Evolutionary conservation across 163 green algal species (phyloP).

Genomic region (Chlamydomonas reinhardtii): DNA sequence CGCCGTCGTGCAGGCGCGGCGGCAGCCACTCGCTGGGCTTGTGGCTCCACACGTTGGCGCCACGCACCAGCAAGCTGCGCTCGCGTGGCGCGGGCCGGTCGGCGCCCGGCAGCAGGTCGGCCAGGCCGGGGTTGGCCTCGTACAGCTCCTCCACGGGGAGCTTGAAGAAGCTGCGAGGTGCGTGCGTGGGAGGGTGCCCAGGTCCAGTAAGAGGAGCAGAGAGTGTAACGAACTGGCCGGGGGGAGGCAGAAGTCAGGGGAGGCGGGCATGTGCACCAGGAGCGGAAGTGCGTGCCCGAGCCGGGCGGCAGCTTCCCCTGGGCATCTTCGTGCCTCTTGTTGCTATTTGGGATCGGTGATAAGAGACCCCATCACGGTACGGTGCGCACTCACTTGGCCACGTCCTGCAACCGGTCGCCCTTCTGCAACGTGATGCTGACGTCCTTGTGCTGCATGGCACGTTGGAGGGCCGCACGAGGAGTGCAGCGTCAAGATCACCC

Average conservation of each 20-base stretch:
- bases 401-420: constrained; percentile 5
- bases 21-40: constrained; percentile 51
- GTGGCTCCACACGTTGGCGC: constrained; percentile 51
- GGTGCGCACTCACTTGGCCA: constrained; percentile 1
- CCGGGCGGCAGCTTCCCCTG: too few relatives aligned
- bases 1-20: constrained; percentile 39
- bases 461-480: too few relatives aligned
- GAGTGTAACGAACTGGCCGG: too few relatives aligned
- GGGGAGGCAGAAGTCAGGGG: too few relatives aligned
- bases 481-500: too few relatives aligned
- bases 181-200: neutral
- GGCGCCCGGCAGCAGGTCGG: neutral
- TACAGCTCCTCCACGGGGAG: constrained; percentile 23
- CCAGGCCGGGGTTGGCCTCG: constrained; percentile 36
- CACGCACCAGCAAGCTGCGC: constrained; percentile 21
- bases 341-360: too few relatives aligned
- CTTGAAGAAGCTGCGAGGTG: constrained; percentile 37
- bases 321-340: too few relatives aligned
- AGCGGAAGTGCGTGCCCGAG: too few relatives aligned
- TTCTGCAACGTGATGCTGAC: constrained; percentile 33
- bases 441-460: constrained; percentile 32
- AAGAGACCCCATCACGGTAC: neutral
- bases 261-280: too few relatives aligned
- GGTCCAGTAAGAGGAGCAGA: too few relatives aligned
- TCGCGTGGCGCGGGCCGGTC: constrained; percentile 15